Conservation (phyloP, 495 filamentous ascomycete genomes). For the Haplographium delicatum region DNA sequence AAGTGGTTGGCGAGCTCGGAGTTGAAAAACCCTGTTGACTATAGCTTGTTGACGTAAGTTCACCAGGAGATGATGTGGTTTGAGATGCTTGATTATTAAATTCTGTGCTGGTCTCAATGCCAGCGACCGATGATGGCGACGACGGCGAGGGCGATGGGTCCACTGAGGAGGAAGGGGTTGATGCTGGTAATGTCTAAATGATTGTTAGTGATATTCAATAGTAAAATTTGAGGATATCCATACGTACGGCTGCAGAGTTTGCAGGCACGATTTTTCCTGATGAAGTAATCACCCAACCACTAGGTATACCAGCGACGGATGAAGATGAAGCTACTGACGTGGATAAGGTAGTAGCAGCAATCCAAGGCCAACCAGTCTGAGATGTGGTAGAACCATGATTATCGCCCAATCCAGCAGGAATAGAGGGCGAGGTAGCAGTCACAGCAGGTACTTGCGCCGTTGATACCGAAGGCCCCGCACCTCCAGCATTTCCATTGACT, state of each 20-base stretch:
- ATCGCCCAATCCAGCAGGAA: conserved; percentile 25
- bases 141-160: conserved; percentile 17
- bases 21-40: conserved; percentile 19
- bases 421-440: conserved; percentile 22
- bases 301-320: conserved; percentile 49
- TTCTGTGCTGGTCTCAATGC: conserved; percentile 19
- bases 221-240: conserved; percentile 5
- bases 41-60: conserved; percentile 15
- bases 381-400: conserved; percentile 13
- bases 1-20: conserved; percentile 6
- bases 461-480: conserved; percentile 13
- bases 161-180: conserved; percentile 16
- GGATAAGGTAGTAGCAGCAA: conserved; percentile 35
- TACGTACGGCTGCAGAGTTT: conserved; percentile 26
- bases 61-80: conserved; percentile 16
- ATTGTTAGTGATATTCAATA: conserved; percentile 8
- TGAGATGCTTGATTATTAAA: conserved; percentile 21
- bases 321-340: conserved; percentile 27
- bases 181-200: conserved; percentile 10
- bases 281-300: conserved; percentile 69
- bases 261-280: conserved; percentile 63
- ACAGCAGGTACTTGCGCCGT: conserved; percentile 17
- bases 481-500: conserved; percentile 39
- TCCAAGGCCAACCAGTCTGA: conserved; percentile 52
- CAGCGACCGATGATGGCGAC: conserved; percentile 14